Percentiles rank a stretch among this genome's conserved stretches.
Evolutionary conservation across 768 basidiomycete species (phyloP).

Genomic region (Tubosaeta sp.): DNA sequence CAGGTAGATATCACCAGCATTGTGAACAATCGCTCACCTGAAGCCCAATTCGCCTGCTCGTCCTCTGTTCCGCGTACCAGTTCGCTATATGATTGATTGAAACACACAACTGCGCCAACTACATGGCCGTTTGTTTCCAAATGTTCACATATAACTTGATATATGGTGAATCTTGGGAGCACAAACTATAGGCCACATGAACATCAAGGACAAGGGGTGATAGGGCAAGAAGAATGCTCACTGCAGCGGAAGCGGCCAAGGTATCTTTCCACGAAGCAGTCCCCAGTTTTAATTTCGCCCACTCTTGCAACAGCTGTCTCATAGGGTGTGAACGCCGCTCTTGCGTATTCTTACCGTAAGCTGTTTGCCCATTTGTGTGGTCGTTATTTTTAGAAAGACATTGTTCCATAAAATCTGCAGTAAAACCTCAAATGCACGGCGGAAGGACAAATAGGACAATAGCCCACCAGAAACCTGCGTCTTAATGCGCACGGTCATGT

Average conservation of each 20-base stretch:
- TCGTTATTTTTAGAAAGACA: background rate
- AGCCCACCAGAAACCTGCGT: background rate
- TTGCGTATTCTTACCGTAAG: background rate
- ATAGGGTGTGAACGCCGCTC: background rate
- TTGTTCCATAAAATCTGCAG: background rate
- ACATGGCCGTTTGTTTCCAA: background rate
- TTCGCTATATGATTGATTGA: background rate
- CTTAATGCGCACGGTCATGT: background rate
- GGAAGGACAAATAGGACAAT: background rate
- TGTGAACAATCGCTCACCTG: background rate
- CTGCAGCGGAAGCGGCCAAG: background rate
- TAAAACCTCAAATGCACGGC: background rate
- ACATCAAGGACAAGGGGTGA: background rate
- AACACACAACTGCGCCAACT: background rate
- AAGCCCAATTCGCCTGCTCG: background rate
- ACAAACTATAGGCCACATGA: background rate
- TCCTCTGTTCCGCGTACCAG: background rate
- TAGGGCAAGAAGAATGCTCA: background rate
- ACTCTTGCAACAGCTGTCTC: background rate
- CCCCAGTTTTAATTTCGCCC: slow-evolving; percentile 2
- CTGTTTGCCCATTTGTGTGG: background rate
- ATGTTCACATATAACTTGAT: background rate
- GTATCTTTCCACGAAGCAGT: slow-evolving; percentile 3
- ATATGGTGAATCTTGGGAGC: background rate
- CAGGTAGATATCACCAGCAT: background rate